phyloP scores from a whole-genome alignment of 2,329 filamentous ascomycete genomes.

The Fusarium piperis region DNA sequence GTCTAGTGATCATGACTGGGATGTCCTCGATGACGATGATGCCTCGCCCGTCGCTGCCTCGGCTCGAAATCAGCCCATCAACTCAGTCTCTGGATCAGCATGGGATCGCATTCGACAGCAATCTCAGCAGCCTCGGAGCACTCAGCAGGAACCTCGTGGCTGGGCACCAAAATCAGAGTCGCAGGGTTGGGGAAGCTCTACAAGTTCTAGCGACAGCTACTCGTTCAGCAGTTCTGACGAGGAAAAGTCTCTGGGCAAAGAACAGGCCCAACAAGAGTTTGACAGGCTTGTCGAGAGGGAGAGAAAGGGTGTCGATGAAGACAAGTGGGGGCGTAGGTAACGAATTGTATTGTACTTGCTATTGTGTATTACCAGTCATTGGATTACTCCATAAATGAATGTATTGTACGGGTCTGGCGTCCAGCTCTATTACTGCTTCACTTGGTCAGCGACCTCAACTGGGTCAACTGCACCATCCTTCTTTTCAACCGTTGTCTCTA shows the following conservation, averaged over 20 bases:
- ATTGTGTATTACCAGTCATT: slow-evolving; percentile 5
- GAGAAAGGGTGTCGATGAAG: slow-evolving; percentile 45
- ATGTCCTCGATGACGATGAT: slow-evolving; percentile 49
- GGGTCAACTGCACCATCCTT: slow-evolving; percentile 49
- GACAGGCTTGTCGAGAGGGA: slow-evolving; percentile 60
- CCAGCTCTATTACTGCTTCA: slow-evolving; percentile 38
- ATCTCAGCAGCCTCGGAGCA: slow-evolving; percentile 10
- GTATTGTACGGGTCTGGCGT: not conserved
- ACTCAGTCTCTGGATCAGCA: slow-evolving; percentile 44
- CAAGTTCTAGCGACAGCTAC: slow-evolving; percentile 43
- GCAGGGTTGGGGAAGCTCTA: slow-evolving; percentile 42
- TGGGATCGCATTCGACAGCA: slow-evolving; percentile 58
- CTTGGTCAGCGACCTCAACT: slow-evolving; percentile 48
- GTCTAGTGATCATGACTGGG: slow-evolving; percentile 37
- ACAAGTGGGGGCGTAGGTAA: slow-evolving; percentile 37
- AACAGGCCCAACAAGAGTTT: slow-evolving; percentile 61
- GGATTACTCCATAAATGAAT: slow-evolving; percentile 4
- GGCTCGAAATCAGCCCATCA: slow-evolving; percentile 31
- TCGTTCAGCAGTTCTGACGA: slow-evolving; percentile 50
- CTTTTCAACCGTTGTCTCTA: slow-evolving; percentile 51
- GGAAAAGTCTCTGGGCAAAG: slow-evolving; percentile 51
- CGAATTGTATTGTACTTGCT: slow-evolving; percentile 9
- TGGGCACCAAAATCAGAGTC: slow-evolving; percentile 25
- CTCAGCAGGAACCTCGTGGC: slow-evolving; percentile 28
- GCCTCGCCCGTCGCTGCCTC: slow-evolving; percentile 55